Evolutionary conservation across 331 rosid species (phyloP).

Genomic region (Malus hybrid): DNA sequence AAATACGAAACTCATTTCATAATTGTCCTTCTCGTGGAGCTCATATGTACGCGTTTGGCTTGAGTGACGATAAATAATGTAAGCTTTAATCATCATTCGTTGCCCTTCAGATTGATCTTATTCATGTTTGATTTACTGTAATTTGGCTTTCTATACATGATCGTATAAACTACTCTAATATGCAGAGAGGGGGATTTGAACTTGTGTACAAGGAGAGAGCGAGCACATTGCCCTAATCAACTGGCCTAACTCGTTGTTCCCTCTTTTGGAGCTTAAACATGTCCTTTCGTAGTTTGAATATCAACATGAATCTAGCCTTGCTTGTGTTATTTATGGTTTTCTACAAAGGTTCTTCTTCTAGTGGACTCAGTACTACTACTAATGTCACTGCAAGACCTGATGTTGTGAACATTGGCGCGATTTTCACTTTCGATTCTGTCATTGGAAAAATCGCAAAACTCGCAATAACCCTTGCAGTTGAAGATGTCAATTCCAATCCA

Average conservation of each 20-base stretch:
- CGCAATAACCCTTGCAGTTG: slow-evolving; percentile 33
- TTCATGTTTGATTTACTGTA: neutral
- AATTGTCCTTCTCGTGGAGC: neutral
- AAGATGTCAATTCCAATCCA: slow-evolving; percentile 38
- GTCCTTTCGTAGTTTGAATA: slow-evolving; percentile 4
- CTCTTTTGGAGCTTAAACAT: neutral
- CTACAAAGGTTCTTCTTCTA: slow-evolving; percentile 27
- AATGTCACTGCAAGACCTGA: slow-evolving; percentile 30
- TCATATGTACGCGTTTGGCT: neutral
- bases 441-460: slow-evolving; percentile 35
- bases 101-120: neutral
- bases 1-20: no score
- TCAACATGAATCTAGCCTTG: slow-evolving; percentile 43
- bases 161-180: no score
- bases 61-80: neutral
- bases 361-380: slow-evolving; percentile 15
- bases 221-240: no score
- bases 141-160: no score
- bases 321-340: slow-evolving; percentile 35
- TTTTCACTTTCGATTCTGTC: slow-evolving; percentile 29
- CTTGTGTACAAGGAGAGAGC: no score
- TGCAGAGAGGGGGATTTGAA: no score
- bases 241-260: neutral
- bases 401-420: slow-evolving; percentile 36
- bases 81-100: neutral